phyloP scores from a whole-genome alignment of 2,329 filamentous ascomycete genomes.

The Cladosporium sp. region DNA sequence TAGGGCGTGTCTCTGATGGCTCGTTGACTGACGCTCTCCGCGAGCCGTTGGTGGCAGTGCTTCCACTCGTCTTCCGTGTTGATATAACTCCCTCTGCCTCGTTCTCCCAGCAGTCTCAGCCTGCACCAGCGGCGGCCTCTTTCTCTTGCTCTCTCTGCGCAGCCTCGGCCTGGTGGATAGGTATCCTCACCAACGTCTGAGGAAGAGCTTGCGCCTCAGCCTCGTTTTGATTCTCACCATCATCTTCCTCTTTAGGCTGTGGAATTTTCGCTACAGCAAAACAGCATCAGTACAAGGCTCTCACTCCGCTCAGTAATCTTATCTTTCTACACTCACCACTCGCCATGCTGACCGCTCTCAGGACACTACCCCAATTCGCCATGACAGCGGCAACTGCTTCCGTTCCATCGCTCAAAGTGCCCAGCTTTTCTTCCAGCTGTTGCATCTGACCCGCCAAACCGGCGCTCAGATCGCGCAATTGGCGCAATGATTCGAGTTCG shows the following conservation, averaged over 20 bases:
- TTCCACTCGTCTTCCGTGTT: too few species aligned
- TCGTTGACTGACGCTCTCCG: too few species aligned
- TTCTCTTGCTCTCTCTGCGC: constrained; percentile 25
- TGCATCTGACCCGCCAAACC: constrained; percentile 80
- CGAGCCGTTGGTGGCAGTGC: too few species aligned
- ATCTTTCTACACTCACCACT: constrained; percentile 58
- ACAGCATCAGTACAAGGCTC: constrained; percentile 14
- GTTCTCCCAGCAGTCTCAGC: not conserved
- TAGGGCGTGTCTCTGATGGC: too few species aligned
- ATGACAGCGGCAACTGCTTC: constrained; percentile 83
- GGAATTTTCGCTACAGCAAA: constrained; percentile 61
- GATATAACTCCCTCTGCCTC: too few species aligned
- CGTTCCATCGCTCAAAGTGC: constrained; percentile 74
- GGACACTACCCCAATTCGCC: constrained; percentile 83
- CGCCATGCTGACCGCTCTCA: constrained; percentile 81
- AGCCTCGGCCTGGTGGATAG: constrained; percentile 61
- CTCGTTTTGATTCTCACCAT: constrained; percentile 37
- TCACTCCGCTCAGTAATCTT: not conserved
- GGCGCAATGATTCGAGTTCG: constrained; percentile 73
- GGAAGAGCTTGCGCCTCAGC: constrained; percentile 51
- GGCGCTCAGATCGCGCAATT: constrained; percentile 73
- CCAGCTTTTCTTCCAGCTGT: constrained; percentile 70
- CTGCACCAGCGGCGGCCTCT: constrained; percentile 9
- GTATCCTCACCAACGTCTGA: constrained; percentile 79
- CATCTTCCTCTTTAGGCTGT: constrained; percentile 50